Base-by-base conservation (phyloP, 768 basidiomycete genomes). In the Lactarius tabidus region DNA sequence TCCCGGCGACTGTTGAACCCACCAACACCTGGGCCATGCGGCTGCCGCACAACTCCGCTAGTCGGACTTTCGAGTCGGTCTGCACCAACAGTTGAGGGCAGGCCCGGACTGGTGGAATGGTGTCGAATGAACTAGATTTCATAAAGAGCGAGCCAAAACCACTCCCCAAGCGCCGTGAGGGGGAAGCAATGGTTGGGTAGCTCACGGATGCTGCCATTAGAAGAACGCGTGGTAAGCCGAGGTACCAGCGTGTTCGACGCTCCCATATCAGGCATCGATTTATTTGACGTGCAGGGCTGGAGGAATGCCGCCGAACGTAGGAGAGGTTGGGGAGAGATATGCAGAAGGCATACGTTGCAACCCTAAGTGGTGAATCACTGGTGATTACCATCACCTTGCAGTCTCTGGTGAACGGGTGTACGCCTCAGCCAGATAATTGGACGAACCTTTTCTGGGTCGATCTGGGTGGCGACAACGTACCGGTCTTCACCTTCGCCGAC, bases 261-360 rank as follows among this genome's bases (percentile, higher is more conserved):
- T 78, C 92, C 92, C 86, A 98, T 87, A 76, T 98, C 94, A 3
- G 97, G 97, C 97, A 98, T 98, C 28, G 94, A 96, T 78, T 97
- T 97, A n/a, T 82, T 98, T 98, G 76, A 89, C 86, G 51, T 95
- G 88, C 61, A 98, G 83, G 48, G 85, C 80, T 60, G 72, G 78
- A 20, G 75, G 75, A 55, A 79, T 81, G 69, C 60, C 59, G 76
- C 80, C 69, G 79, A 78, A 64, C 5, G n/a, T n/a, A n/a, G n/a
- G n/a, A n/a, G n/a, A n/a, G n/a, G n/a, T n/a, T n/a, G n/a, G n/a
- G n/a, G n/a, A n/a, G n/a, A n/a, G n/a, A n/a, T n/a, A n/a, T n/a
- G n/a, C n/a, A n/a, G n/a, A n/a, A n/a, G n/a, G n/a, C n/a, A n/a
- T n/a, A n/a, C n/a, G n/a, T n/a, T n/a, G n/a, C n/a, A n/a, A n/a